Evolutionary conservation across 1,139 yeast species (phyloP).

Genomic region (Debaryomyces coudertii): DNA sequence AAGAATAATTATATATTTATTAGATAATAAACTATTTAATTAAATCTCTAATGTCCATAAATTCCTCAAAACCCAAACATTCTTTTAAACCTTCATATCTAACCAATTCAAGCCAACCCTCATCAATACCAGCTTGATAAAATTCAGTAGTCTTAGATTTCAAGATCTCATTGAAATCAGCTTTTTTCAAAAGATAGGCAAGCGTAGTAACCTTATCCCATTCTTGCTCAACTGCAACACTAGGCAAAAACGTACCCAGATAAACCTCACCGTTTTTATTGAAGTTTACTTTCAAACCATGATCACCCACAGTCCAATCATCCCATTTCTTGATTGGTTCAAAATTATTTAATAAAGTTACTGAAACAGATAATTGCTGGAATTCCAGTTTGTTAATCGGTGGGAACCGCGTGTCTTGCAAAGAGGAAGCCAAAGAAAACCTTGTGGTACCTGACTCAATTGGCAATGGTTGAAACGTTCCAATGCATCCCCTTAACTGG

Average conservation of each 20-base stretch:
- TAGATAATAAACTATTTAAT: background rate
- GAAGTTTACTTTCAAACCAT: constrained; percentile 73
- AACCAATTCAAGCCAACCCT: constrained; percentile 41
- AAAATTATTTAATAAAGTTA: constrained; percentile 69
- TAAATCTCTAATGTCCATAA: constrained; percentile 17
- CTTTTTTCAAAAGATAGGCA: constrained; percentile 69
- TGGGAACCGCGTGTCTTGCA: constrained; percentile 75
- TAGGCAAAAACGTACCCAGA: constrained; percentile 87
- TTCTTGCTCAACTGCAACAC: constrained; percentile 85
- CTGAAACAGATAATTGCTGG: constrained; percentile 45
- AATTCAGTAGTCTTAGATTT: constrained; percentile 25
- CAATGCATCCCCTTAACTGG: constrained; percentile 86
- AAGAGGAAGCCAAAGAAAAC: constrained; percentile 68
- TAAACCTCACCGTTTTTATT: constrained; percentile 33
- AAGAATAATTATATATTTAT: background rate
- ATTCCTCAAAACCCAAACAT: constrained; percentile 32
- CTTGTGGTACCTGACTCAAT: constrained; percentile 60
- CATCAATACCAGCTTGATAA: constrained; percentile 33
- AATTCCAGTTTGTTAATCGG: constrained; percentile 67
- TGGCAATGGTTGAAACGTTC: constrained; percentile 62
- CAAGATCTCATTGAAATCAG: constrained; percentile 42
- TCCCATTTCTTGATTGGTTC: constrained; percentile 50
- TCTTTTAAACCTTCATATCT: constrained; percentile 45
- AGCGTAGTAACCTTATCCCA: constrained; percentile 81
- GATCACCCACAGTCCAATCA: constrained; percentile 82